A percentile compares a stretch with the other conserved stretches of the same genome.
Conservation (phyloP, 179 eudicot species). For the Sideroxylon spinosum region DNA sequence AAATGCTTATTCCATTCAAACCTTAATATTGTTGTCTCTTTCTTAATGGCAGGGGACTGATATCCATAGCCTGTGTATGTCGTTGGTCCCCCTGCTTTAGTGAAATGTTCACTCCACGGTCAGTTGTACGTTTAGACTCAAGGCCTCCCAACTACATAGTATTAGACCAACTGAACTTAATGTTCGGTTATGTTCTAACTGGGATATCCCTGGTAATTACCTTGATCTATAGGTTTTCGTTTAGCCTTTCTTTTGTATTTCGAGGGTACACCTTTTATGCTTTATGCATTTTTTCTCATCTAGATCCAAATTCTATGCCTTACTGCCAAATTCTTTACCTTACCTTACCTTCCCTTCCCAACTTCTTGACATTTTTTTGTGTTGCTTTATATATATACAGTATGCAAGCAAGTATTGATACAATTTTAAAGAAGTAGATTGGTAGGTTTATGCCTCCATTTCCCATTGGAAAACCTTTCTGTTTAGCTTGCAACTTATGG, state of each 20-base stretch:
- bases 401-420: background rate
- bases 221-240: no score
- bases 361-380: background rate
- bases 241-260: no score
- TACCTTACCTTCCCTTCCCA: no score
- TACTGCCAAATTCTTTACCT: no score
- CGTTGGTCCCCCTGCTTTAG: background rate
- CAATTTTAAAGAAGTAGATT: background rate
- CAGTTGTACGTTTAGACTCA: background rate
- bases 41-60: background rate
- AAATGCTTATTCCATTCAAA: background rate
- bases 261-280: no score
- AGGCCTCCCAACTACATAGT: no score
- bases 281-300: no score
- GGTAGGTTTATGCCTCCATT: background rate
- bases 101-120: background rate
- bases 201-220: no score
- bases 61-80: background rate
- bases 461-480: background rate
- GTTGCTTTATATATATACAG: background rate
- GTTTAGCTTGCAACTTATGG: background rate
- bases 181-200: no score
- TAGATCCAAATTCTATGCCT: no score
- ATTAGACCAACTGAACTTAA: no score
- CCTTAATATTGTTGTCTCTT: background rate